Conservation (phyloP, 345 rosid genomes). For the Salix exigua region DNA sequence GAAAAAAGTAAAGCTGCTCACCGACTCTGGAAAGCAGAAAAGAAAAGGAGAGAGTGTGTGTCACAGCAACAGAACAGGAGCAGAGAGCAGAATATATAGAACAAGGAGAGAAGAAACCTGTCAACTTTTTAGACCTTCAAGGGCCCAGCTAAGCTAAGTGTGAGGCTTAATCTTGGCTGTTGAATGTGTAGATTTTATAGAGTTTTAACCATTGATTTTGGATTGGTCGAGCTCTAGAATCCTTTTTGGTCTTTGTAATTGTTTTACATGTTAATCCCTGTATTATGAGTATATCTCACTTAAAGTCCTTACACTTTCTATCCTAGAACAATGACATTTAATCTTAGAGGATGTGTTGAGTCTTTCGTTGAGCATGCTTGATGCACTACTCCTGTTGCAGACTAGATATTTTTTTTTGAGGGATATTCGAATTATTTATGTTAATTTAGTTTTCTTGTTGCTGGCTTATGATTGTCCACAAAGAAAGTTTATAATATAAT, state of each 20-base stretch:
- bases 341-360: neutral
- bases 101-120: slow-evolving; percentile 4
- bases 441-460: too few relatives aligned
- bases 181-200: neutral
- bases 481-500: too few relatives aligned
- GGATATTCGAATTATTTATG: too few relatives aligned
- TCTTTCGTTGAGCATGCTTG: too few relatives aligned
- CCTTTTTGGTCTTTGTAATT: neutral
- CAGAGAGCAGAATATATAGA: neutral
- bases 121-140: slow-evolving; percentile 4
- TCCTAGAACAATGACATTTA: neutral
- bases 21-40: slow-evolving; percentile 3
- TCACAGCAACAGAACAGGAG: neutral
- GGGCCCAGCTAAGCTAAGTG: slow-evolving; percentile 16
- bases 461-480: too few relatives aligned
- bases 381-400: too few relatives aligned
- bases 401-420: too few relatives aligned
- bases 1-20: slow-evolving; percentile 7
- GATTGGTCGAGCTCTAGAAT: neutral
- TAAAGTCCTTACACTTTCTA: neutral
- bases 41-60: neutral
- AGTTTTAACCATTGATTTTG: neutral
- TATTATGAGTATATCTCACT: neutral
- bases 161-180: slow-evolving; percentile 15
- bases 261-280: neutral